These are phyloP conservation scores for Immersiella caudata DNA, from an alignment of 495 filamentous ascomycete species.

Conservation along the genomic window DNA sequence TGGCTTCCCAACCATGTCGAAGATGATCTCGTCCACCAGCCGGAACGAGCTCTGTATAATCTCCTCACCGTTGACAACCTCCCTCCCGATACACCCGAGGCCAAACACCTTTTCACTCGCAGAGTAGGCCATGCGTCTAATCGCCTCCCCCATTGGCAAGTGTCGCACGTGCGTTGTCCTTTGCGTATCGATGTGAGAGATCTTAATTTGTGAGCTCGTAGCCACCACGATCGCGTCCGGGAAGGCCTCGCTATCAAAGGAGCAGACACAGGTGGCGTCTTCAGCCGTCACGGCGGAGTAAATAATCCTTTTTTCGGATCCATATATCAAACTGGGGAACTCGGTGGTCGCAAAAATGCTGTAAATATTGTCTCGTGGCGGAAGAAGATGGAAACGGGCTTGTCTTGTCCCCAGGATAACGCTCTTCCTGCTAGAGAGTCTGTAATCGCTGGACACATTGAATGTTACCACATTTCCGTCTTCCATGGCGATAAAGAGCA, in stretches of 20 bases:
- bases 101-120: conserved; percentile 78
- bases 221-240: conserved; percentile 80
- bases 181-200: conserved; percentile 80
- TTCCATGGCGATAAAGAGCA: conserved; percentile 89
- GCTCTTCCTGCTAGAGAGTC: conserved; percentile 72
- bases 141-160: conserved; percentile 75
- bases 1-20: conserved; percentile 47
- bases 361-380: conserved; percentile 59
- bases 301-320: conserved; percentile 80
- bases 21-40: conserved; percentile 56
- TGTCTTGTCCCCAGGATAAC: conserved; percentile 86
- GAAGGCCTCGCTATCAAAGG: conserved; percentile 80
- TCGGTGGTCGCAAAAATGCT: conserved; percentile 95
- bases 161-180: conserved; percentile 85
- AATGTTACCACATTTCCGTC: conserved; percentile 92
- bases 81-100: conserved; percentile 77
- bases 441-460: conserved; percentile 62
- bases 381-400: conserved; percentile 76
- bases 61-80: conserved; percentile 51
- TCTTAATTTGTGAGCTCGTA: conserved; percentile 73
- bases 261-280: conserved; percentile 74
- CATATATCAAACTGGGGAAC: conserved; percentile 90
- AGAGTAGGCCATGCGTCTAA: conserved; percentile 86
- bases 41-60: conserved; percentile 51
- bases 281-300: conserved; percentile 97